These are phyloP conservation scores for Nematocida homosporus DNA, from an alignment of 371 early-diverging fungal species.

Conservation along the genomic window DNA sequence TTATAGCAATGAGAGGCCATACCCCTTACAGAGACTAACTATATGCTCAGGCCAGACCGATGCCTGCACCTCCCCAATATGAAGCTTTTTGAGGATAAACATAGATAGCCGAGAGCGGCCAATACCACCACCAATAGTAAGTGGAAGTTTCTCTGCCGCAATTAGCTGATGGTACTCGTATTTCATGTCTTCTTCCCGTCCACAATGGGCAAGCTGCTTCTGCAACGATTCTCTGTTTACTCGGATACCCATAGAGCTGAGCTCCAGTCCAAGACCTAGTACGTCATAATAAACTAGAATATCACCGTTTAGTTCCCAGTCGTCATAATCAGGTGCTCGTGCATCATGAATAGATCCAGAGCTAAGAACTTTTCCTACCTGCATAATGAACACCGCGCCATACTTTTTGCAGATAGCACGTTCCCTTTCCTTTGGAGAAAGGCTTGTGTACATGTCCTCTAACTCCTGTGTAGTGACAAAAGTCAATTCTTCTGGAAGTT, in stretches of 20 bases:
- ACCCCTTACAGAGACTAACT: background rate
- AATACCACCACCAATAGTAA: slow-evolving; percentile 61
- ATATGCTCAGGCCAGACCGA: background rate
- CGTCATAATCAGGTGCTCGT: slow-evolving; percentile 63
- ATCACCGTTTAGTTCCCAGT: slow-evolving; percentile 62
- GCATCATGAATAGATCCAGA: slow-evolving; percentile 53
- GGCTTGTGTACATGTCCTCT: slow-evolving; percentile 44
- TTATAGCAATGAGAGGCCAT: background rate
- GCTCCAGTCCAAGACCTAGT: slow-evolving; percentile 45
- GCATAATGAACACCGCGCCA: slow-evolving; percentile 54
- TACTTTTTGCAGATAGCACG: slow-evolving; percentile 35
- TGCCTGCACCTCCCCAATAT: slow-evolving; percentile 59
- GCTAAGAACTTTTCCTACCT: slow-evolving; percentile 41
- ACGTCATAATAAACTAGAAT: slow-evolving; percentile 41
- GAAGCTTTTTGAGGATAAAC: slow-evolving; percentile 58
- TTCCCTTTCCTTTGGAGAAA: slow-evolving; percentile 57
- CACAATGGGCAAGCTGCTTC: slow-evolving; percentile 32
- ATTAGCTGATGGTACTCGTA: background rate
- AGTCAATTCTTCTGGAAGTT: background rate
- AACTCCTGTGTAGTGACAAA: slow-evolving; percentile 35
- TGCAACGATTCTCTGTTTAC: slow-evolving; percentile 40
- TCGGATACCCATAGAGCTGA: slow-evolving; percentile 60
- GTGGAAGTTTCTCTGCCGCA: slow-evolving; percentile 30
- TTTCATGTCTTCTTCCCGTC: background rate
- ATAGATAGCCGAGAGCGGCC: slow-evolving; percentile 53